These are phyloP conservation scores for Boletus pseudopeckii DNA, from an alignment of 768 basidiomycete species.

Conservation along the genomic window DNA sequence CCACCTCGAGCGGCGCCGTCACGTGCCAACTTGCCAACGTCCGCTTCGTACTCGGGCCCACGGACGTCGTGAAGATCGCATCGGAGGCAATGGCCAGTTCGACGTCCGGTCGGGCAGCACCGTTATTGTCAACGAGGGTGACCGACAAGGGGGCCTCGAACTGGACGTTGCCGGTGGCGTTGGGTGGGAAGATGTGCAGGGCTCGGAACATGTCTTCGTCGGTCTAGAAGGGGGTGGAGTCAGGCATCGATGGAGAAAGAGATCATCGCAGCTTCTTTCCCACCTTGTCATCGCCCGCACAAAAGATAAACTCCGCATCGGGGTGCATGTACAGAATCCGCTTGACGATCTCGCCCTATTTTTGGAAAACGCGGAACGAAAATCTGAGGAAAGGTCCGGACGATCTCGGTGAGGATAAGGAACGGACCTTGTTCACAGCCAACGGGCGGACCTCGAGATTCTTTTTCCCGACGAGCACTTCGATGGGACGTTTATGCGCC, in stretches of 20 bases:
- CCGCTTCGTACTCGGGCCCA: slow-evolving; percentile 87
- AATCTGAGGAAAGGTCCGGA: neutral
- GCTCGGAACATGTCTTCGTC: slow-evolving; percentile 99
- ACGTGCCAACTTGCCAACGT: slow-evolving; percentile 93
- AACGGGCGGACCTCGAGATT: slow-evolving; percentile 95
- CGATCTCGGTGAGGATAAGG: neutral
- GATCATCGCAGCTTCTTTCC: neutral
- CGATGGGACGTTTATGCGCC: slow-evolving; percentile 90
- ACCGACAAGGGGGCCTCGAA: slow-evolving; percentile 59
- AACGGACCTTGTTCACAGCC: slow-evolving; percentile 81
- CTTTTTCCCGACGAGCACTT: slow-evolving; percentile 97
- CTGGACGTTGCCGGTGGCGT: slow-evolving; percentile 34
- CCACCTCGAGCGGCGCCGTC: slow-evolving; percentile 81
- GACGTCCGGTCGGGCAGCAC: slow-evolving; percentile 39
- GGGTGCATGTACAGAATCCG: slow-evolving; percentile 89
- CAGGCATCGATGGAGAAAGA: neutral
- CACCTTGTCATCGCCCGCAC: slow-evolving; percentile 97
- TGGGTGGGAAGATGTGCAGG: slow-evolving; percentile 56
- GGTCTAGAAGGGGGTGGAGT: slow-evolving; percentile 46
- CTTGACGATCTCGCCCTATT: slow-evolving; percentile 91
- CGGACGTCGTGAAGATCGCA: slow-evolving; percentile 85
- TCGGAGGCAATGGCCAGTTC: slow-evolving; percentile 64
- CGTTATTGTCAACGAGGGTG: slow-evolving; percentile 32
- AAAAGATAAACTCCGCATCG: slow-evolving; percentile 93
- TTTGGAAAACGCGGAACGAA: neutral